Base-by-base conservation (phyloP, 768 basidiomycete species). In the Cyathus striatus region DNA sequence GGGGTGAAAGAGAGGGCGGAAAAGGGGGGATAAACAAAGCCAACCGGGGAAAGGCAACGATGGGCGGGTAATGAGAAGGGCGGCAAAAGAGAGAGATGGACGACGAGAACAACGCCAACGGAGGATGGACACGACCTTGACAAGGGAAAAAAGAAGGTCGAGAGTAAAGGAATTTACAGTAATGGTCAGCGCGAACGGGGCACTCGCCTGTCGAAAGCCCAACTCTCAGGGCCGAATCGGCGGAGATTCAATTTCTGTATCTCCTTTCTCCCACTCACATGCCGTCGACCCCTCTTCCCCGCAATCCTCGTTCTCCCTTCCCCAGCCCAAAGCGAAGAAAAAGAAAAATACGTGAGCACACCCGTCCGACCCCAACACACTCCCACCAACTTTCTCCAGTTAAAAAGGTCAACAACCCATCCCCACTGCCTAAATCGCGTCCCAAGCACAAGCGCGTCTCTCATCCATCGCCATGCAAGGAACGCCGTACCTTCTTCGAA, bases 201-300 rank as follows among this genome's bases (percentile, higher is more conserved):
- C 33, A 33, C n/a, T 16, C n/a, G 25, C 23, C 35, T 24, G 25
- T 24, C 22, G 35, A 35, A 33, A 42, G 16, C 20, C 36, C 35
- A 37, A 20, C n/a, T n/a, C n/a, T n/a, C n/a, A 20, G 35, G 35
- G n/a, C 27, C 10, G 10, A 37, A 62, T 63, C 59, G 60, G 60
- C 70, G 69, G 73, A 71, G 66, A 68, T 68, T 62, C n/a, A 74
- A 72, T 49, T 43, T n/a, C n/a, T n/a, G n/a, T n/a, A n/a, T n/a
- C n/a, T n/a, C n/a, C n/a, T n/a, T n/a, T n/a, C n/a, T n/a, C n/a
- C n/a, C n/a, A n/a, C n/a, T n/a, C n/a, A n/a, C n/a, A n/a, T n/a
- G n/a, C n/a, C n/a, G n/a, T n/a, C n/a, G n/a, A n/a, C n/a, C n/a
- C n/a, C n/a, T n/a, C n/a, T n/a, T n/a, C n/a, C n/a, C n/a, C n/a